phyloP scores from a whole-genome alignment of 2,329 filamentous ascomycete species.

The Raffaelea albimanens region DNA sequence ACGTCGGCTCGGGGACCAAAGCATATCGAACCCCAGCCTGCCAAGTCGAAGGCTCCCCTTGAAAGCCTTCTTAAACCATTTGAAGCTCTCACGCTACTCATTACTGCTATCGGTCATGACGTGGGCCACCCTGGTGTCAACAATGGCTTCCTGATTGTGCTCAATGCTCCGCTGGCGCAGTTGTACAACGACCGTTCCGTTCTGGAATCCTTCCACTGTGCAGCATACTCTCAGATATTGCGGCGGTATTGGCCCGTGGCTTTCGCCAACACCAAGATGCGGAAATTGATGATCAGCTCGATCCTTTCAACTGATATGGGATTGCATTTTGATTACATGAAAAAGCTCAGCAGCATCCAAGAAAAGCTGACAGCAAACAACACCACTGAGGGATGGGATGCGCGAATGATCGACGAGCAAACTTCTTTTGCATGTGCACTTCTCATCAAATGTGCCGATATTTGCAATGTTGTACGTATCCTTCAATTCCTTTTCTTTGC shows the following conservation, averaged over 20 bases:
- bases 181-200: constrained; percentile 96
- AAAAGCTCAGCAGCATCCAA: constrained; percentile 70
- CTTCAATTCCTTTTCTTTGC: neutral
- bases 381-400: constrained; percentile 64
- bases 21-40: constrained; percentile 56
- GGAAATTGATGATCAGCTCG: constrained; percentile 91
- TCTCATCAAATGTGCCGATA: constrained; percentile 95
- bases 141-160: constrained; percentile 86
- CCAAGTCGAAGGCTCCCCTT: constrained; percentile 59
- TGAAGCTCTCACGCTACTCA: constrained; percentile 78
- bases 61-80: constrained; percentile 72
- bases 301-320: constrained; percentile 98
- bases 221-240: constrained; percentile 91
- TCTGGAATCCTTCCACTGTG: constrained; percentile 93
- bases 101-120: constrained; percentile 96
- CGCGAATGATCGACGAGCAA: constrained; percentile 65
- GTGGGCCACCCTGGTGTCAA: constrained; percentile 97
- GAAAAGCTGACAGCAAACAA: constrained; percentile 62
- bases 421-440: constrained; percentile 78
- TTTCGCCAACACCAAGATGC: constrained; percentile 70
- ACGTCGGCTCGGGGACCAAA: neutral
- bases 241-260: constrained; percentile 82
- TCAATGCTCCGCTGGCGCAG: constrained; percentile 88
- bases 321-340: constrained; percentile 94
- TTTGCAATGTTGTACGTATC: constrained; percentile 84